A percentile compares a stretch with the other conserved stretches of the same genome.
These are phyloP conservation scores for Dendrobium officinale DNA, from an alignment of 106 monocot species.

Conservation along the genomic window DNA sequence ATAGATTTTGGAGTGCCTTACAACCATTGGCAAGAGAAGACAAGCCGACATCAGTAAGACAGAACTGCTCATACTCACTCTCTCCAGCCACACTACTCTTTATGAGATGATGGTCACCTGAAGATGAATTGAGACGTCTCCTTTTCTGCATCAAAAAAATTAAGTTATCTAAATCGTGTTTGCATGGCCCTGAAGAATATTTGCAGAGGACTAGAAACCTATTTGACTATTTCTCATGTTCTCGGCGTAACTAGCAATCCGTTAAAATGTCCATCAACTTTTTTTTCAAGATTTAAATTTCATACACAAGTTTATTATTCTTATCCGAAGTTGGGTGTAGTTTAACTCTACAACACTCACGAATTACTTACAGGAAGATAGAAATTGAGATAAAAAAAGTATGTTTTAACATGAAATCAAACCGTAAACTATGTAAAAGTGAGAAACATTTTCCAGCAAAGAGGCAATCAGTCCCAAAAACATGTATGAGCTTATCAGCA, in stretches of 20 bases:
- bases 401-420: background rate
- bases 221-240: background rate
- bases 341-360: background rate
- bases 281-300: background rate
- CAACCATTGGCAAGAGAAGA: slow-evolving; percentile 54
- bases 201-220: background rate
- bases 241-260: background rate
- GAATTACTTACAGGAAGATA: background rate
- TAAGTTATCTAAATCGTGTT: background rate
- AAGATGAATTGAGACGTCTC: slow-evolving; percentile 17
- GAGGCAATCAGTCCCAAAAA: background rate
- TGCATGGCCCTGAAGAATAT: background rate
- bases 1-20: slow-evolving; percentile 58
- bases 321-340: background rate
- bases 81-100: slow-evolving; percentile 21
- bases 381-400: background rate
- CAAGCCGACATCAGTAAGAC: slow-evolving; percentile 69
- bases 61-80: slow-evolving; percentile 19
- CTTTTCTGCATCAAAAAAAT: slow-evolving; percentile 39
- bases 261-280: background rate
- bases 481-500: background rate
- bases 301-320: background rate
- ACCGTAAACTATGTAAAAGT: background rate
- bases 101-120: slow-evolving; percentile 4
- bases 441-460: background rate